Evolutionary conservation across 257 asterid genomes (phyloP).

Genomic region (Anisodus tanguticus): DNA sequence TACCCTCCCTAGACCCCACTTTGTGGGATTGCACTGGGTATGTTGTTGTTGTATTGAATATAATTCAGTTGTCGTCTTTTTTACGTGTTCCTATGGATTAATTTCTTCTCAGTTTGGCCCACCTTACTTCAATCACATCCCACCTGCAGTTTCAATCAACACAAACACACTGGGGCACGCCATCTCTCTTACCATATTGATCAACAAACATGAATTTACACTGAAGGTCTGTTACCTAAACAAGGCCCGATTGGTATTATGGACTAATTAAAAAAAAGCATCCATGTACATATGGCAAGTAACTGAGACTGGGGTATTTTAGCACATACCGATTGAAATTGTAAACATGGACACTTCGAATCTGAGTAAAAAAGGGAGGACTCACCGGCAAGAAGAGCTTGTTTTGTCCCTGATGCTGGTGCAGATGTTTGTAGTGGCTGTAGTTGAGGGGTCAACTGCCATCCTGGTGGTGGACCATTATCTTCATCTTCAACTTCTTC

Average conservation of each 20-base stretch:
- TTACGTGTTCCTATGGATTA: not conserved
- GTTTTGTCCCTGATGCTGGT: constrained; percentile 45
- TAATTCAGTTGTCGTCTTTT: too few species aligned
- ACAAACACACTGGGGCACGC: not conserved
- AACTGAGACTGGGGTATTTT: not conserved
- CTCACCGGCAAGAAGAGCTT: constrained; percentile 56
- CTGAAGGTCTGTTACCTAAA: not conserved
- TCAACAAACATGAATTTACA: constrained; percentile 11
- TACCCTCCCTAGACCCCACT: too few species aligned
- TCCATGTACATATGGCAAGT: not conserved
- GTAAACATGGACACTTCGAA: not conserved
- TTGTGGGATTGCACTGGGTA: too few species aligned
- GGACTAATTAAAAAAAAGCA: not conserved
- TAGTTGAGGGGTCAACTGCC: constrained; percentile 52
- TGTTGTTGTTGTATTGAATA: too few species aligned
- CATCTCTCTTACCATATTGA: not conserved
- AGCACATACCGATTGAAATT: not conserved
- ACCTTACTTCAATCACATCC: not conserved
- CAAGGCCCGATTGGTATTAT: not conserved
- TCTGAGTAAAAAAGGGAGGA: not conserved
- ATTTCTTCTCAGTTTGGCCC: not conserved
- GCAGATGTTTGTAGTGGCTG: constrained; percentile 44
- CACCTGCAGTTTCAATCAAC: constrained; percentile 23
- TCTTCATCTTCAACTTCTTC: constrained; percentile 47
- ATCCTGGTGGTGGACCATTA: constrained; percentile 83